Evolutionary conservation across 345 rosid species (phyloP), one percentile per base, ranked within the genome.

Genomic region (Citrus maxima): DNA sequence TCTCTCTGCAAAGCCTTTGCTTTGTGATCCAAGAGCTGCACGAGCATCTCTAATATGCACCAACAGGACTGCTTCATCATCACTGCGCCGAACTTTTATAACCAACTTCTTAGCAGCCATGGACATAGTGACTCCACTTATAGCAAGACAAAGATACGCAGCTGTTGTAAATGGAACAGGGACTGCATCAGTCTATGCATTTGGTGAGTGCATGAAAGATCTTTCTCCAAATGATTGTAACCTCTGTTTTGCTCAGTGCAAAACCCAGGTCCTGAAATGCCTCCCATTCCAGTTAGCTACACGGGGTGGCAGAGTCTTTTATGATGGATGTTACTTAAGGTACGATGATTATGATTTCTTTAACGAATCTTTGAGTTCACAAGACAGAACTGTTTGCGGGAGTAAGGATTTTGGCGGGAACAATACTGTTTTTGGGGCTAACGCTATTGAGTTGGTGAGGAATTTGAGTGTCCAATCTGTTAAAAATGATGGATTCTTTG

Each of bases 121-220:
- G 85, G 87, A 88, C 79, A 27, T 76, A 2, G 56, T 92, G 37
- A 79, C 88, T 32, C 88, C 92, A 24, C 85, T 77, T 14, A 77
- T 92, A 2, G 80, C 27, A 22, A 75, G 80, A 30, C 89, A 66
- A 56, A 67, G 81, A 27, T 90, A 84, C 70, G 94, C 89, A 1
- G 80, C 85, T 51, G 89, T 87, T 0, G 66, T 79, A 61, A 82
- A 82, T 55, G 89, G 92, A 37, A 78, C 88, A 1, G 89, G 89
- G 0, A 86, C 84, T 82, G 38, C 75, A 28, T 84, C 89, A 0
- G 98, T 95, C 4, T 95, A 92, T 74, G 83, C 90, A 12, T 91
- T 80, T 70, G 98, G 97, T 27, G 93, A 93, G 91, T 95, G 98
- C 79, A 88, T 92, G 85, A 85, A 87, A 46, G 98, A 95, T 79